These are phyloP conservation scores for Hortiboletus rubellus DNA, from an alignment of 1,284 basidiomycete species.

Conservation along the genomic window DNA sequence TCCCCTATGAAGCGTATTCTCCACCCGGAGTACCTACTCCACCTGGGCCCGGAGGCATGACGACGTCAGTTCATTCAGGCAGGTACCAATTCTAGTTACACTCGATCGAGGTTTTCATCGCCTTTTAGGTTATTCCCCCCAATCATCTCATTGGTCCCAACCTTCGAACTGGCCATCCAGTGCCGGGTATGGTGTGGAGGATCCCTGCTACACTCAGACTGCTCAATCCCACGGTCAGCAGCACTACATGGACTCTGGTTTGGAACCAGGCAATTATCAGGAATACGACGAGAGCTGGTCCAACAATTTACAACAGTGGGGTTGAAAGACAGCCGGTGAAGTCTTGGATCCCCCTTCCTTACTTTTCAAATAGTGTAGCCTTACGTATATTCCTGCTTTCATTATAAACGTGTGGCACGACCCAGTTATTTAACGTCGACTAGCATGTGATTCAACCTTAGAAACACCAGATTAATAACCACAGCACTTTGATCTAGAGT, in stretches of 20 bases:
- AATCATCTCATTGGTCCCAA: neutral
- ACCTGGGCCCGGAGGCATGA: neutral
- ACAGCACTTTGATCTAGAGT: no score
- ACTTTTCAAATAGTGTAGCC: no score
- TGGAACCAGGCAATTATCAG: neutral
- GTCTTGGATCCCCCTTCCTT: no score
- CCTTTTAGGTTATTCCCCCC: neutral
- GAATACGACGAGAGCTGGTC: neutral
- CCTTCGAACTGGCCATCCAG: neutral
- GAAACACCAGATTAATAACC: no score
- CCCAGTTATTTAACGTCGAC: no score
- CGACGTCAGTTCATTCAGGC: neutral
- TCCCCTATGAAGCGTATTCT: neutral
- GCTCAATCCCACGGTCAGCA: constrained; percentile 6
- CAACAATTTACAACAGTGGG: no score
- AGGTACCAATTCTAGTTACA: neutral
- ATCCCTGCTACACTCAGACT: neutral
- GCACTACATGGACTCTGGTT: neutral
- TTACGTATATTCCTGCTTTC: no score
- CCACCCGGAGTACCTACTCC: neutral
- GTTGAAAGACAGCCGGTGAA: no score
- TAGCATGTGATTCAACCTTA: no score
- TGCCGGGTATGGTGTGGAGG: neutral
- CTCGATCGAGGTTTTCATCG: neutral
- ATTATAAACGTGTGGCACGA: no score